Percentiles rank a stretch among this genome's conserved stretches.
Conservation (phyloP, 371 early-diverging fungal genomes). For the Mucor saturninus region DNA sequence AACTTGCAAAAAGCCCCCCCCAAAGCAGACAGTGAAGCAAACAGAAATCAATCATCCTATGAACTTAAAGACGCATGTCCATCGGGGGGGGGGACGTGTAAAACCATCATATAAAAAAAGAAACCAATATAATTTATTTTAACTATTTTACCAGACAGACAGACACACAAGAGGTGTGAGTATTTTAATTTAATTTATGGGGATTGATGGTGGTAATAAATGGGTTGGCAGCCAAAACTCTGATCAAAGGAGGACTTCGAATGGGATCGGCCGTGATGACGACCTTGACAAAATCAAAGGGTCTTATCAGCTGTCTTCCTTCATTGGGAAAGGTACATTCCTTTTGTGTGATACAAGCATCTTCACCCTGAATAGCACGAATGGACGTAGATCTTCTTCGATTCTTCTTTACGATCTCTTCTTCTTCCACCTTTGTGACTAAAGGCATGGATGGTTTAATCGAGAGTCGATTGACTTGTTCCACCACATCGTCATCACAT, state of each 20-base stretch:
- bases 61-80: too few species aligned
- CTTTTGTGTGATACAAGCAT: slow-evolving; percentile 38
- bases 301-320: slow-evolving; percentile 59
- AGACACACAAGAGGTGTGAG: too few species aligned
- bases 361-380: slow-evolving; percentile 42
- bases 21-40: too few species aligned
- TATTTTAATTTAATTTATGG: too few species aligned
- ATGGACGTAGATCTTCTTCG: slow-evolving; percentile 45
- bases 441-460: slow-evolving; percentile 13
- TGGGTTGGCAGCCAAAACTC: slow-evolving; percentile 70
- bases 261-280: slow-evolving; percentile 65
- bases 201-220: slow-evolving; percentile 23
- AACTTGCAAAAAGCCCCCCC: too few species aligned
- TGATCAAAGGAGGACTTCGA: slow-evolving; percentile 70
- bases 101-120: neutral
- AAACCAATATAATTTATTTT: neutral
- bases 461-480: slow-evolving; percentile 14
- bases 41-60: too few species aligned
- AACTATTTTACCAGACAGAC: too few species aligned
- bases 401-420: slow-evolving; percentile 11
- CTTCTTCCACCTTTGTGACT: neutral
- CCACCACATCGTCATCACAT: neutral
- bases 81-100: too few species aligned
- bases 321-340: slow-evolving; percentile 44
- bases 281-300: slow-evolving; percentile 67